Conservation (phyloP, 2,329 filamentous ascomycete species). For the Pseudopyricularia cyperi region DNA sequence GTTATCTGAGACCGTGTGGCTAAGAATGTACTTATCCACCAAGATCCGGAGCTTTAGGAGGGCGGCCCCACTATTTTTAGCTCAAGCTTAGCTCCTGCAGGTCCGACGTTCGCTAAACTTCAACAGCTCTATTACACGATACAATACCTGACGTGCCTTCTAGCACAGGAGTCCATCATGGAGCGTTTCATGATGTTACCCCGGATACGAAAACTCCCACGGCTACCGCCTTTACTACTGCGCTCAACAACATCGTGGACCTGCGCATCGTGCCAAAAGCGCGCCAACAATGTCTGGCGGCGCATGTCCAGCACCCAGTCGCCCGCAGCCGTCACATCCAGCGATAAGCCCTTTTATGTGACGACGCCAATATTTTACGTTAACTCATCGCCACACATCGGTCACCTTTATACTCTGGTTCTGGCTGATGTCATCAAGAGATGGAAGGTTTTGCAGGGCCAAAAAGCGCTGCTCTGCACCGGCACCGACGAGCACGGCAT, state of each 20-base stretch:
- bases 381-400: slow-evolving; percentile 95
- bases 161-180: neutral
- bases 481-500: slow-evolving; percentile 96
- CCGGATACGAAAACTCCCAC: neutral
- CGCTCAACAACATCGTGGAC: neutral
- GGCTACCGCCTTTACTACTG: neutral
- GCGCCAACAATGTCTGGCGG: neutral
- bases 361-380: slow-evolving; percentile 99
- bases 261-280: neutral
- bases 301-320: slow-evolving; percentile 1
- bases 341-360: slow-evolving; percentile 75
- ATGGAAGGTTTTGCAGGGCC: slow-evolving; percentile 69
- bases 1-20: neutral
- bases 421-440: slow-evolving; percentile 84
- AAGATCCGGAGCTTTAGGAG: neutral
- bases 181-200: neutral
- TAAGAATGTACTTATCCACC: neutral
- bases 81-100: neutral
- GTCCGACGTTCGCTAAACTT: neutral
- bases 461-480: slow-evolving; percentile 63
- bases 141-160: neutral
- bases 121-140: neutral
- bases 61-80: neutral
- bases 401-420: slow-evolving; percentile 88
- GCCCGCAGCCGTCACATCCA: neutral